A percentile compares a stretch with the other conserved stretches of the same genome.
Evolutionary conservation across 1,284 basidiomycete genomes (phyloP).

Genomic region (Sanghuangporus sanghuang): DNA sequence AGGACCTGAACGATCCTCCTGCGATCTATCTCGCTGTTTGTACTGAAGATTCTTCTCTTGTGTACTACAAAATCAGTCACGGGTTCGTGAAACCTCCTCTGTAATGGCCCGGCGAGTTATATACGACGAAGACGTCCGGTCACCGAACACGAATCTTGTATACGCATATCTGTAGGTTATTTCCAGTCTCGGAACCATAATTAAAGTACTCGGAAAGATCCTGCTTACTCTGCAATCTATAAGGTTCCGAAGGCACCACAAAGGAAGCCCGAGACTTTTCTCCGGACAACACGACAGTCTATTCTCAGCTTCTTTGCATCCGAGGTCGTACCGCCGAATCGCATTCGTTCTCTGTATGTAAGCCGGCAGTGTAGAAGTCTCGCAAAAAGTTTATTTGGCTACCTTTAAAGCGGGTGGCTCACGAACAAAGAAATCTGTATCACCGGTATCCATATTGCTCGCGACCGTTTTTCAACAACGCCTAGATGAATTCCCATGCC

Average conservation of each 20-base stretch:
- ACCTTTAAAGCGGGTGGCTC: background rate
- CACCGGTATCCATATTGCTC: too few species aligned
- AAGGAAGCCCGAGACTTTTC: background rate
- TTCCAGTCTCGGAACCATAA: too few species aligned
- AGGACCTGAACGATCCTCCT: slow-evolving; percentile 38
- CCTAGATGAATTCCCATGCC: background rate
- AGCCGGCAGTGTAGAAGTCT: too few species aligned
- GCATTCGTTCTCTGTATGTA: background rate
- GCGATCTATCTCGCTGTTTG: slow-evolving; percentile 66
- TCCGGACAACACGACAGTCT: background rate
- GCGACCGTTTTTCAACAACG: too few species aligned
- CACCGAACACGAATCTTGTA: too few species aligned
- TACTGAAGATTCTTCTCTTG: slow-evolving; percentile 71
- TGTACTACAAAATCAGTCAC: slow-evolving; percentile 73
- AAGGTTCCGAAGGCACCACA: background rate
- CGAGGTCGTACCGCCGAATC: background rate
- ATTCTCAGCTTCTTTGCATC: background rate
- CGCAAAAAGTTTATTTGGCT: too few species aligned
- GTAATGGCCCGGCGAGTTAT: slow-evolving; percentile 25
- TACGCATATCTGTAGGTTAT: too few species aligned
- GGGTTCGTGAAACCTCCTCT: slow-evolving; percentile 71
- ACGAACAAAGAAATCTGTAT: too few species aligned
- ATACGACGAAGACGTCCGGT: too few species aligned
- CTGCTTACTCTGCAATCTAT: too few species aligned
- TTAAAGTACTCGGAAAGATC: too few species aligned